Conservation (phyloP, 83 land plant genomes). For the Thuja plicata region DNA sequence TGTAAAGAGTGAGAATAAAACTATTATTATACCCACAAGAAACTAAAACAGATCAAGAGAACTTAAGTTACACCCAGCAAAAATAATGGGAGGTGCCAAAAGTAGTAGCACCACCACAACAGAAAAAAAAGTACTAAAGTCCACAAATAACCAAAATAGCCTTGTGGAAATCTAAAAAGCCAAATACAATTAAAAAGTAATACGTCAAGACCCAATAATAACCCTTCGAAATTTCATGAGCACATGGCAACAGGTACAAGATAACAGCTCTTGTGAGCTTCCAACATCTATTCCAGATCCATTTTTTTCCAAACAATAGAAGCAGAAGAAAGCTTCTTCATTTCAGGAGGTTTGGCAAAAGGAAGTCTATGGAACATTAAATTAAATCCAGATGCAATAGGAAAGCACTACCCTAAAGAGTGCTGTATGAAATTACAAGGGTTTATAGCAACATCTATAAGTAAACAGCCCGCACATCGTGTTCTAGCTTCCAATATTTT, state of each 20-base stretch:
- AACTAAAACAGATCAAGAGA: background rate
- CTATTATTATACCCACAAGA: background rate
- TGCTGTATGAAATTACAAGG: background rate
- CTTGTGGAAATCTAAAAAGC: background rate
- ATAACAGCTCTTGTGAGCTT: background rate
- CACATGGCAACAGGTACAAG: background rate
- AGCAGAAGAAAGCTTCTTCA: background rate
- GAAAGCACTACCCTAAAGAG: background rate
- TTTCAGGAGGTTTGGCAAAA: background rate
- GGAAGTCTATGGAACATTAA: background rate
- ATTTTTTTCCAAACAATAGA: background rate
- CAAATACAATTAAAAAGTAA: background rate
- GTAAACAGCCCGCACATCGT: background rate
- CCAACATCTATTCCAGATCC: background rate
- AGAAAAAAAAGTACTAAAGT: background rate
- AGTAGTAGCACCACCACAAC: background rate
- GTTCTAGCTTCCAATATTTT: background rate
- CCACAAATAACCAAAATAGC: background rate
- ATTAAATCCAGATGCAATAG: background rate
- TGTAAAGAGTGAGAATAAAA: background rate
- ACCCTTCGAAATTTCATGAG: background rate
- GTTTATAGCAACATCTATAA: background rate
- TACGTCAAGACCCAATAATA: background rate
- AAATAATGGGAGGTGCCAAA: background rate
- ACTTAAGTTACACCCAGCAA: background rate